Evolutionary conservation across 345 rosid genomes (phyloP).

Genomic region (Arabidopsis thaliana): TAIR10.1 NC_003070.9:5804501-5805000

Average conservation of each 20-base stretch:
- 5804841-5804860: constrained; percentile 3
- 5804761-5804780: constrained; percentile 68
- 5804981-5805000: constrained; percentile 10
- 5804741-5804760: constrained; percentile 84
- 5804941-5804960: constrained; percentile 7
- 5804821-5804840: constrained; percentile 3
- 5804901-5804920: neutral
- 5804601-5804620: neutral
- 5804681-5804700: constrained; percentile 98
- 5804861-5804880: constrained; percentile 1
- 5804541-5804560: constrained; percentile 75
- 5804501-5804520: constrained; percentile 92
- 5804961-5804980: neutral
- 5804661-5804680: constrained; percentile 96
- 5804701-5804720: constrained; percentile 90
- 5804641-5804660: neutral
- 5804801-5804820: neutral
- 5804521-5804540: constrained; percentile 81
- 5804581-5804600: constrained; percentile 25
- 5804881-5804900: neutral
- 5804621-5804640: constrained; percentile 15
- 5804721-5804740: constrained; percentile 87
- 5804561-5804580: constrained; percentile 22
- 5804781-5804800: constrained; percentile 12
- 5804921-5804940: constrained; percentile 4